A percentile compares a stretch with the other conserved stretches of the same genome.
These are phyloP conservation scores for Monosporozyma aquatica DNA, from an alignment of 805 yeast species.

Conservation along the genomic window DNA sequence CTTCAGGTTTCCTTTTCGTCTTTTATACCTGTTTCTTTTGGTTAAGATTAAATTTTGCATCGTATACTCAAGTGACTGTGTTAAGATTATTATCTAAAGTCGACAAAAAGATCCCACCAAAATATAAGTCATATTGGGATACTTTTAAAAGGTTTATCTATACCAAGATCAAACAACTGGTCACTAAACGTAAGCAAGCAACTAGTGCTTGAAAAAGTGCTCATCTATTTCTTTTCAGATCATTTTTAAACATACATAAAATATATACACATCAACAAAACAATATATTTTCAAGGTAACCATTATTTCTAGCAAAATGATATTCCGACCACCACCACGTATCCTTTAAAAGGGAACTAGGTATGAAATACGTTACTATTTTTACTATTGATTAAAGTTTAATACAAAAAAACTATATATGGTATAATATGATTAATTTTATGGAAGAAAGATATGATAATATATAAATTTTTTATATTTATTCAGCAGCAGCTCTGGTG, in stretches of 20 bases:
- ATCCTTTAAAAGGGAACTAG: too few species aligned
- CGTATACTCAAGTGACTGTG: constrained; percentile 32
- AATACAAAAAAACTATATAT: not conserved
- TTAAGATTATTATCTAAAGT: constrained; percentile 24
- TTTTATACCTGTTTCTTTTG: constrained; percentile 54
- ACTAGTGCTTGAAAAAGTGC: too few species aligned
- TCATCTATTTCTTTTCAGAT: too few species aligned
- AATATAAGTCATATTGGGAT: constrained; percentile 33
- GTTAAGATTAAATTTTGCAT: constrained; percentile 53
- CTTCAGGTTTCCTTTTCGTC: constrained; percentile 60
- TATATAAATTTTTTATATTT: constrained; percentile 22
- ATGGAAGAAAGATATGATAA: not conserved
- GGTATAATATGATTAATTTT: too few species aligned
- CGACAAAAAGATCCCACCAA: constrained; percentile 30
- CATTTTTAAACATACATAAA: not conserved
- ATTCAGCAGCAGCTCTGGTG: constrained; percentile 72
- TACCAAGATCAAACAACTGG: constrained; percentile 29
- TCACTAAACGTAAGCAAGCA: constrained; percentile 16
- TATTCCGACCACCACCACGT: too few species aligned
- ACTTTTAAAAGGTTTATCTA: constrained; percentile 34
- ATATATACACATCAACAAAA: not conserved
- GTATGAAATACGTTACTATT: too few species aligned
- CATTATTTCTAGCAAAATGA: too few species aligned
- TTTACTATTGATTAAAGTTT: not conserved
- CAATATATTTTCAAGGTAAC: too few species aligned